Percentiles rank a stretch among this genome's conserved stretches.
These are phyloP conservation scores for Crithidia brevicula DNA, from an alignment of 208 protist genomes.

Conservation along the genomic window DNA sequence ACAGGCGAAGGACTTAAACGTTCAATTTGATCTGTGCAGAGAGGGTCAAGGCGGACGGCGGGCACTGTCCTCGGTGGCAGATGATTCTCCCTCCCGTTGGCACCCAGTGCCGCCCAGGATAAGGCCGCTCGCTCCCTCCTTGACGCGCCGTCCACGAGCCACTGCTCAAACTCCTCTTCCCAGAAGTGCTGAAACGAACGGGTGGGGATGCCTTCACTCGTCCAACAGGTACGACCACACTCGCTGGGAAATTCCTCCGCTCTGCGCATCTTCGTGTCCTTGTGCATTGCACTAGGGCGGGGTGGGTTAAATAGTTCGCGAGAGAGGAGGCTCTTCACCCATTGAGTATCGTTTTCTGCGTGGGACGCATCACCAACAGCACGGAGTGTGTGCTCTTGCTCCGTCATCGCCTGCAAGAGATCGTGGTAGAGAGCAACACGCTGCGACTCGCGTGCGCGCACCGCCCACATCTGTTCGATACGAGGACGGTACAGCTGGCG, in stretches of 20 bases:
- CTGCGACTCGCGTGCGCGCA: constrained; percentile 22
- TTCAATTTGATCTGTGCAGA: too few species aligned
- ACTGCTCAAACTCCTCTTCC: constrained; percentile 17
- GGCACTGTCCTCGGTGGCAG: too few species aligned
- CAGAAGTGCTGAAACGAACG: constrained; percentile 21
- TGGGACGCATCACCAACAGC: background rate
- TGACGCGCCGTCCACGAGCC: background rate
- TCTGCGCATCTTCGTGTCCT: background rate
- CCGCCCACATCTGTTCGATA: constrained; percentile 40
- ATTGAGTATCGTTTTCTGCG: background rate
- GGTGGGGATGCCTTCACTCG: constrained; percentile 11
- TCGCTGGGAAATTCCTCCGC: too few species aligned
- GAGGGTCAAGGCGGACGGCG: too few species aligned
- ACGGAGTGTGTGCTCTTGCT: background rate
- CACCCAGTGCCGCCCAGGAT: background rate
- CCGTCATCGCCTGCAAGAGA: constrained; percentile 10
- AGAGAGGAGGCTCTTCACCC: background rate
- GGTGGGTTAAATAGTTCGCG: constrained; percentile 2
- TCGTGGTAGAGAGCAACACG: constrained; percentile 12
- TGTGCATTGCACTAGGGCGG: background rate
- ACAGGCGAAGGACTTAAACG: too few species aligned
- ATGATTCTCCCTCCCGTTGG: background rate
- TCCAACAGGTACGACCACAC: constrained; percentile 1
- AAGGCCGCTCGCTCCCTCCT: background rate
- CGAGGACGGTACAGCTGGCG: constrained; percentile 28